Base-by-base conservation (phyloP, 495 filamentous ascomycete genomes). In the Chaetomidium leptoderma region DNA sequence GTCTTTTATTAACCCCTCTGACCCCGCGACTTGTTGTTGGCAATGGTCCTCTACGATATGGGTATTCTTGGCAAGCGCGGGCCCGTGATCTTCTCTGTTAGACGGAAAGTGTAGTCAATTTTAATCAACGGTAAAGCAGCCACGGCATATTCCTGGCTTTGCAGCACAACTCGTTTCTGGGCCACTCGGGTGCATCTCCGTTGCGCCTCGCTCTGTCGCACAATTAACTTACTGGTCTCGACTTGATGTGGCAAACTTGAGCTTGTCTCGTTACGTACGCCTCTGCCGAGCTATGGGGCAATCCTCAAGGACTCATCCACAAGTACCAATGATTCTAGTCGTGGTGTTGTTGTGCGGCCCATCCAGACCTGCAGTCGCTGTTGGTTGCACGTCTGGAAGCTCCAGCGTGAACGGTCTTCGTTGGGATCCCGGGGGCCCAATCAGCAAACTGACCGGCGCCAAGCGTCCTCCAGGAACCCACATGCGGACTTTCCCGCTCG, bases 31-130 rank as follows among this genome's bases (percentile, higher is more conserved):
- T 58, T 53, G n/a, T 39, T 9, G 59, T 66, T 64, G 59, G 57
- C 46, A 64, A 62, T 54, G 61, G 53, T 55, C 45, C 46, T 52
- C 37, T 55, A 40, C 49, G 62, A 63, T 63, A 57, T 66, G 54
- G 55, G 56, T 62, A 65, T 67, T 64, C 55, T 69, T 66, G 66
- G 64, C 66, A 66, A 63, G 60, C 63, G 53, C 58, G 55, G 59
- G 58, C 37, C 58, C 61, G 60, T 62, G 58, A 62, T 62, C 62
- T 67, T 65, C 30, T 51, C 55, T 66, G 59, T 62, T 70, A 69
- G 68, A 67, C 55, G 58, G 59, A 62, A 61, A 56, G 63, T 70
- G 63, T 70, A 70, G 68, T 62, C 58, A 46, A 59, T 68, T 67
- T 67, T 70, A 69, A 69, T 70, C 59, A 54, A 43, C 44, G 61